phyloP scores from a whole-genome alignment of 768 basidiomycete genomes.

The Infundibulicybe gibba region DNA sequence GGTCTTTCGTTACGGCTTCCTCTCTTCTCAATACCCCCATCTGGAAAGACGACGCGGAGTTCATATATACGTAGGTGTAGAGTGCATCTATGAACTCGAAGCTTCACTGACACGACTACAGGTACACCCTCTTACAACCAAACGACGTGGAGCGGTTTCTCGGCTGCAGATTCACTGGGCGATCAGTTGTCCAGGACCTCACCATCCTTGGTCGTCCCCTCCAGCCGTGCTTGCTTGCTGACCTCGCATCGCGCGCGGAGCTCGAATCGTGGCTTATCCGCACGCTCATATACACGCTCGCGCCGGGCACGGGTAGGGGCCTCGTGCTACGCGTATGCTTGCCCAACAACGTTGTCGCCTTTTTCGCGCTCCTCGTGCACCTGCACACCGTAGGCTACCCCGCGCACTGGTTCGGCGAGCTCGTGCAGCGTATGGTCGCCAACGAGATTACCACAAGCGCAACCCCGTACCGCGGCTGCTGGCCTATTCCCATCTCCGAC shows the following conservation, averaged over 20 bases:
- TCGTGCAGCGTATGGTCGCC: conserved; percentile 19
- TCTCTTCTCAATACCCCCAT: conserved; percentile 20
- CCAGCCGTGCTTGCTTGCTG: conserved; percentile 14
- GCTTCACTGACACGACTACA: no score
- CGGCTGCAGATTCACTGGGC: conserved; percentile 17
- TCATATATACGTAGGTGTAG: conserved; percentile 21
- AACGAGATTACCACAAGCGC: conserved; percentile 20
- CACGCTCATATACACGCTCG: conserved; percentile 24
- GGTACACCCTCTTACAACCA: conserved; percentile 21
- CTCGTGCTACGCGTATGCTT: conserved; percentile 19
- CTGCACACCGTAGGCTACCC: conserved; percentile 30
- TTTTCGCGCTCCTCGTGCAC: conserved; percentile 25
- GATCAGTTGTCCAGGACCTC: conserved; percentile 15
- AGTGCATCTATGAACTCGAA: background rate
- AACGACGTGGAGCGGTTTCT: conserved; percentile 23
- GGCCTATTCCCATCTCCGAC: conserved; percentile 23
- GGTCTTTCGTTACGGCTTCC: conserved; percentile 23
- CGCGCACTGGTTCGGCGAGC: conserved; percentile 31
- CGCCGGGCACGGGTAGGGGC: conserved; percentile 16
- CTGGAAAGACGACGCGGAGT: conserved; percentile 24
- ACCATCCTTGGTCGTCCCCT: conserved; percentile 9
- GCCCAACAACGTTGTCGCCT: conserved; percentile 29
- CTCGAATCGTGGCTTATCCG: conserved; percentile 28
- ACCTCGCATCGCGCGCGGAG: conserved; percentile 19
- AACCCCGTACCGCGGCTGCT: conserved; percentile 16